Percentiles rank a stretch among this genome's conserved stretches.
Conservation (phyloP, 768 basidiomycete species). For the Guyanaporus albipodus region DNA sequence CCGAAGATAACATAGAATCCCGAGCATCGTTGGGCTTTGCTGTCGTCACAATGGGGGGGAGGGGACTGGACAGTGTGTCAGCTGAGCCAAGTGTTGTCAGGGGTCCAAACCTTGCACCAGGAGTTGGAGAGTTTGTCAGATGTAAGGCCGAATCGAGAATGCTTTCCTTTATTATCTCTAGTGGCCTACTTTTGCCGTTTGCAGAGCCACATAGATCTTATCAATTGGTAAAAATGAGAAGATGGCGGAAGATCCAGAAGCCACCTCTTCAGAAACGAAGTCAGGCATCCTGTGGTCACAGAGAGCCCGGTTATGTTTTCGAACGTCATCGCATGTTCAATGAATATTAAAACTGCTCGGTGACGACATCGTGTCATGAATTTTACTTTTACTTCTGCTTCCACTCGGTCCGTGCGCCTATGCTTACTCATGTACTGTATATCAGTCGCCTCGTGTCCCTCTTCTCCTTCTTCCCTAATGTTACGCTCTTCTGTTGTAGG, state of each 20-base stretch:
- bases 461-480: neutral
- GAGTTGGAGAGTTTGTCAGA: neutral
- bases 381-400: too few relatives aligned
- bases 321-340: constrained; percentile 15
- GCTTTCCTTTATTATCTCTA: constrained; percentile 8
- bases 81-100: neutral
- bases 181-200: constrained; percentile 22
- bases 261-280: too few relatives aligned
- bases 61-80: neutral
- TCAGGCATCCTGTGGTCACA: too few relatives aligned
- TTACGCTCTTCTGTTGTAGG: neutral
- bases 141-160: constrained; percentile 26
- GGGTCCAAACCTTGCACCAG: constrained; percentile 9
- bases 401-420: neutral
- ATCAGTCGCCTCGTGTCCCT: accelerated
- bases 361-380: neutral
- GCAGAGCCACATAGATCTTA: constrained; percentile 34
- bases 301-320: constrained; percentile 32
- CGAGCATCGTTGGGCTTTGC: neutral
- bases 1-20: constrained; percentile 9
- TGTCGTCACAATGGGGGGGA: neutral
- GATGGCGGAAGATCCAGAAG: constrained; percentile 32
- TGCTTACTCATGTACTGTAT: neutral
- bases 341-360: constrained; percentile 14
- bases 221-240: constrained; percentile 35